A percentile compares a stretch with the other conserved stretches of the same genome.
These are phyloP conservation scores for Botrytis fabae DNA, from an alignment of 2,329 filamentous ascomycete genomes.

Conservation along the genomic window DNA sequence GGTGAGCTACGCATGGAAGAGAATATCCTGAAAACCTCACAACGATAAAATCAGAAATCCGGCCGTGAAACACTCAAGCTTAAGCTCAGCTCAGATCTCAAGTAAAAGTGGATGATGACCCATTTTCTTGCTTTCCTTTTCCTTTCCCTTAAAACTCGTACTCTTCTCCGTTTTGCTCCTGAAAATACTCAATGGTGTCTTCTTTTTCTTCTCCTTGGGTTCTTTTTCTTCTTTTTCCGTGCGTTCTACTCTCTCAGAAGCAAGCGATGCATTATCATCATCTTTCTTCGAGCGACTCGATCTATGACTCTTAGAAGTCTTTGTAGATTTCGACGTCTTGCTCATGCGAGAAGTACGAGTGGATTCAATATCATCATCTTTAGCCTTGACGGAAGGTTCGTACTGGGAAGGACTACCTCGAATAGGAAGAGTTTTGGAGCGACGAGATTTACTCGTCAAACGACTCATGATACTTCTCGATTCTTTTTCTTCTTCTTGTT, in stretches of 20 bases:
- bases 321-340: neutral
- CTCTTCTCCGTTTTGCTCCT: constrained; percentile 18
- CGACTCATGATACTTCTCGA: constrained; percentile 9
- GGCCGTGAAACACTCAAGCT: neutral
- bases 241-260: neutral
- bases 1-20: neutral
- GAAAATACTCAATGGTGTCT: constrained; percentile 15
- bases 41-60: neutral
- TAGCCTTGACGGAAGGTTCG: neutral
- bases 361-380: constrained; percentile 7
- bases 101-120: constrained; percentile 23
- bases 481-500: neutral
- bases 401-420: neutral
- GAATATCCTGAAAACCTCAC: neutral
- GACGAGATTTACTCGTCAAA: constrained; percentile 1
- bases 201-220: constrained; percentile 16
- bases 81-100: neutral
- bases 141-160: constrained; percentile 9
- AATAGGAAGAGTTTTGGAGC: neutral
- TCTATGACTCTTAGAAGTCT: neutral
- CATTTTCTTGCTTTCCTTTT: constrained; percentile 18
- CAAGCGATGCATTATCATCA: neutral
- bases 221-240: neutral
- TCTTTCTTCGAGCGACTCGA: constrained; percentile 17
- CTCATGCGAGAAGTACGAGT: neutral